A percentile compares a stretch with the other conserved stretches of the same genome.
Evolutionary conservation across 495 filamentous ascomycete genomes (phyloP).

Genomic region (Penicillium subrubescens): DNA sequence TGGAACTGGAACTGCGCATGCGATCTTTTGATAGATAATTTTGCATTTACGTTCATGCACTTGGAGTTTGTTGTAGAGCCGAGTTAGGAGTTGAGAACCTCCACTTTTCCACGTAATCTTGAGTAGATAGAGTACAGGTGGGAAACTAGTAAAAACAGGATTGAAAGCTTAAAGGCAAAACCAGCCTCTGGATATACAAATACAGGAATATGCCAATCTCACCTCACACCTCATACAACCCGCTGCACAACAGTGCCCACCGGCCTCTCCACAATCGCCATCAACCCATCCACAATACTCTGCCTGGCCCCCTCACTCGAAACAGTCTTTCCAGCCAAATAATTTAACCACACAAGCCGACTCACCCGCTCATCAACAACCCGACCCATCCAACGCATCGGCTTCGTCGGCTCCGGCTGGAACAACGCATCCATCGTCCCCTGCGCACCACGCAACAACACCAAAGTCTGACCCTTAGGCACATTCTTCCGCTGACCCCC

Average conservation of each 20-base stretch:
- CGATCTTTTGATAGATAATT: background rate
- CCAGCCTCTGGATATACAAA: conserved; percentile 17
- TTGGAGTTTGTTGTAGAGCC: background rate
- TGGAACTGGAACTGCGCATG: background rate
- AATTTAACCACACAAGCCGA: conserved; percentile 84
- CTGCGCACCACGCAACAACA: conserved; percentile 66
- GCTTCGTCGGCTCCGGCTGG: conserved; percentile 50
- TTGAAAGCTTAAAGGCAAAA: background rate
- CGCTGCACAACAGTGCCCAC: conserved; percentile 81
- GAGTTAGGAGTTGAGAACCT: background rate
- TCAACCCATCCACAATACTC: conserved; percentile 83
- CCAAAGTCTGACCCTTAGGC: conserved; percentile 71
- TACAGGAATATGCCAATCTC: background rate
- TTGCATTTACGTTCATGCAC: background rate
- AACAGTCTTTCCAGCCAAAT: conserved; percentile 83
- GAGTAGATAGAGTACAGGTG: conserved; percentile 4
- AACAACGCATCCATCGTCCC: conserved; percentile 72
- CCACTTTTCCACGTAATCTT: background rate
- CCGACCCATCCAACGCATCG: conserved; percentile 59
- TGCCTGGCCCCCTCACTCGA: conserved; percentile 79
- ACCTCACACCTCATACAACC: conserved; percentile 47
- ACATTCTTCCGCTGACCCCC: conserved; percentile 66
- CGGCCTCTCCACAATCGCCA: conserved; percentile 86
- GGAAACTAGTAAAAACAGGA: conserved; percentile 2
- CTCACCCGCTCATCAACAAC: conserved; percentile 79